Evolutionary conservation across 1,139 yeast species (phyloP).

Genomic region (Petasospora rhodanensis): DNA sequence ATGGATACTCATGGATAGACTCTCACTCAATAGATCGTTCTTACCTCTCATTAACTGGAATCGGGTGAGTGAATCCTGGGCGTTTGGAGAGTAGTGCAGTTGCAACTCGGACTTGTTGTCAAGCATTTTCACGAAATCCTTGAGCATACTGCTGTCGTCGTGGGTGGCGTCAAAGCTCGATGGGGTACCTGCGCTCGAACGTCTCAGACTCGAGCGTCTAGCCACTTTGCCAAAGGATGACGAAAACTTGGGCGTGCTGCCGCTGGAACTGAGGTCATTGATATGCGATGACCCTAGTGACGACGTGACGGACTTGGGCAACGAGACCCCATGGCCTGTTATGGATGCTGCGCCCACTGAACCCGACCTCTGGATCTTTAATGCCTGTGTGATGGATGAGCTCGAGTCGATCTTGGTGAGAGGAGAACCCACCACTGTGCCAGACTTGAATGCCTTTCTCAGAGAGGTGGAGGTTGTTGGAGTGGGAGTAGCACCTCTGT

Average conservation of each 20-base stretch:
- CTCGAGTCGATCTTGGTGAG: conserved; percentile 33
- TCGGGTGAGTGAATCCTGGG: conserved; percentile 38
- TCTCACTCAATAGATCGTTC: conserved; percentile 40
- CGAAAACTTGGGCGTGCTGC: conserved; percentile 34
- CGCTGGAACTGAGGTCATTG: conserved; percentile 30
- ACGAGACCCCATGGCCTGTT: conserved; percentile 7
- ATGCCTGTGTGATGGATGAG: conserved; percentile 33
- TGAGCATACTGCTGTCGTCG: conserved; percentile 58
- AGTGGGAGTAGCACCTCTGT: conserved; percentile 24
- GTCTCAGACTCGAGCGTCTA: conserved; percentile 34
- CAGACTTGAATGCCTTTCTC: conserved; percentile 20
- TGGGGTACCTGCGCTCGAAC: conserved; percentile 26
- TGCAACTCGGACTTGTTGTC: conserved; percentile 63
- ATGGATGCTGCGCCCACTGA: conserved; percentile 14
- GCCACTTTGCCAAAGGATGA: conserved; percentile 36
- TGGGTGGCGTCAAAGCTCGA: conserved; percentile 22
- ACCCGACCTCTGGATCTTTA: conserved; percentile 30
- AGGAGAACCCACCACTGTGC: conserved; percentile 12
- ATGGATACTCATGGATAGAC: conserved; percentile 32
- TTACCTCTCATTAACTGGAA: conserved; percentile 44
- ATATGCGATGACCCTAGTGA: conserved; percentile 19
- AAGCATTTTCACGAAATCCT: conserved; percentile 75
- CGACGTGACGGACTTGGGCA: conserved; percentile 33
- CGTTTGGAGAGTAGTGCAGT: conserved; percentile 37
- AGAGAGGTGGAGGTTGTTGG: conserved; percentile 13